Conservation (phyloP, 768 basidiomycete genomes). For the Pholiota microspora region DNA sequence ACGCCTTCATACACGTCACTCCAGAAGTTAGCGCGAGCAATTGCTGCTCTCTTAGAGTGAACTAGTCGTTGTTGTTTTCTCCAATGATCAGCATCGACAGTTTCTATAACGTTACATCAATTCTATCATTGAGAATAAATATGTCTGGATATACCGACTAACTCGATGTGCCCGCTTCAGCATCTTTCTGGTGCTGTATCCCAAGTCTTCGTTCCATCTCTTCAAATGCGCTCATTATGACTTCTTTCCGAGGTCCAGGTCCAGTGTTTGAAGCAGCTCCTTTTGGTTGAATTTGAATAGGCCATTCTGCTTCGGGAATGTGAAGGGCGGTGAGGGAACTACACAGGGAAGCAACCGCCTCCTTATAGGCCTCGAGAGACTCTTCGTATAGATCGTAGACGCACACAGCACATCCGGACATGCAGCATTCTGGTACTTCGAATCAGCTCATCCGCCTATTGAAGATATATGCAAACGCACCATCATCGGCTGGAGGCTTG, state of each 20-base stretch:
- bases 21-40: slow-evolving; percentile 12
- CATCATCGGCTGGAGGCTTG: slow-evolving; percentile 61
- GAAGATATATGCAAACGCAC: slow-evolving; percentile 33
- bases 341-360: slow-evolving; percentile 50
- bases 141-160: slow-evolving; percentile 19
- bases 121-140: not conserved
- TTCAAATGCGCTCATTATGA: slow-evolving; percentile 65
- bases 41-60: not conserved
- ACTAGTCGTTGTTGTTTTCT: slow-evolving; percentile 5
- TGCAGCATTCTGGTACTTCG: slow-evolving; percentile 73
- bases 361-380: slow-evolving; percentile 58
- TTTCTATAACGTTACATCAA: slow-evolving; percentile 10
- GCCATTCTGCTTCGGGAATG: slow-evolving; percentile 68
- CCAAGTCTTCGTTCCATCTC: slow-evolving; percentile 61
- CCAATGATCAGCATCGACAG: not conserved
- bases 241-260: slow-evolving; percentile 26
- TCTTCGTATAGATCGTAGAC: slow-evolving; percentile 89
- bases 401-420: slow-evolving; percentile 93
- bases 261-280: slow-evolving; percentile 15
- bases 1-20: slow-evolving; percentile 41
- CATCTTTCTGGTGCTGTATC: slow-evolving; percentile 33
- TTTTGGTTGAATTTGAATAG: slow-evolving; percentile 40
- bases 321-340: slow-evolving; percentile 41
- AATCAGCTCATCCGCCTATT: not conserved
- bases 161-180: slow-evolving; percentile 15